Conservation (phyloP, 805 yeast genomes). For the Ogataea corticis region DNA sequence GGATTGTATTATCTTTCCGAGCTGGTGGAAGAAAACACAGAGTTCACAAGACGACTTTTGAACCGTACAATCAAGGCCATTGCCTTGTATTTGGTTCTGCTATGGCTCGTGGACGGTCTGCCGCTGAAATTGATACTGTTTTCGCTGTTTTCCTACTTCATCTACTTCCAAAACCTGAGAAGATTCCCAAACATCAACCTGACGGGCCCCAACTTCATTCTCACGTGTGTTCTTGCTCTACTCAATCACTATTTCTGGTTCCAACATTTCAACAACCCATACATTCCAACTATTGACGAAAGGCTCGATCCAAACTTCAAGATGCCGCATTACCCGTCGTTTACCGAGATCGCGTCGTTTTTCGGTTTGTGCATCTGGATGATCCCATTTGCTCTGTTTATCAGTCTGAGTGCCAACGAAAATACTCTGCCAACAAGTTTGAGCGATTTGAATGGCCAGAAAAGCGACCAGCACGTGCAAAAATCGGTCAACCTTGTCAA, state of each 20-base stretch:
- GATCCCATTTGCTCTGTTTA: slow-evolving; percentile 88
- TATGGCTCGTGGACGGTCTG: slow-evolving; percentile 75
- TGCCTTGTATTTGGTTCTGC: slow-evolving; percentile 52
- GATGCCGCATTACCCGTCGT: slow-evolving; percentile 73
- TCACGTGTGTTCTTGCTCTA: slow-evolving; percentile 71
- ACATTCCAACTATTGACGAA: slow-evolving; percentile 66
- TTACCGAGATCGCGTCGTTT: slow-evolving; percentile 91
- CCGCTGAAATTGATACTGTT: slow-evolving; percentile 69
- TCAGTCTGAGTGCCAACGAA: slow-evolving; percentile 89
- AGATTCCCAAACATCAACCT: slow-evolving; percentile 83
- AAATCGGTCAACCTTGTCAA: slow-evolving; percentile 69
- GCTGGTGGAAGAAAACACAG: slow-evolving; percentile 89
- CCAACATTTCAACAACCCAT: slow-evolving; percentile 71
- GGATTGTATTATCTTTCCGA: slow-evolving; percentile 91
- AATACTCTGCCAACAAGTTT: slow-evolving; percentile 66
- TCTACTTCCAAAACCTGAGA: slow-evolving; percentile 75
- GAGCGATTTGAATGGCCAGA: slow-evolving; percentile 28
- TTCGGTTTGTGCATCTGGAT: slow-evolving; percentile 94
- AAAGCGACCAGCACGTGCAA: slow-evolving; percentile 30
- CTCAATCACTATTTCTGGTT: slow-evolving; percentile 90
- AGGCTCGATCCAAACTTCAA: slow-evolving; percentile 57
- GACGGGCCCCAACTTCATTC: slow-evolving; percentile 66
- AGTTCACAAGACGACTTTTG: slow-evolving; percentile 73
- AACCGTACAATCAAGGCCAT: slow-evolving; percentile 62
- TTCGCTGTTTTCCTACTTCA: slow-evolving; percentile 66